Evolutionary conservation across 176 grass and related monocot genomes (phyloP), one percentile per base, ranked within the genome.

Genomic region (Tillandsia fasciculata): DNA sequence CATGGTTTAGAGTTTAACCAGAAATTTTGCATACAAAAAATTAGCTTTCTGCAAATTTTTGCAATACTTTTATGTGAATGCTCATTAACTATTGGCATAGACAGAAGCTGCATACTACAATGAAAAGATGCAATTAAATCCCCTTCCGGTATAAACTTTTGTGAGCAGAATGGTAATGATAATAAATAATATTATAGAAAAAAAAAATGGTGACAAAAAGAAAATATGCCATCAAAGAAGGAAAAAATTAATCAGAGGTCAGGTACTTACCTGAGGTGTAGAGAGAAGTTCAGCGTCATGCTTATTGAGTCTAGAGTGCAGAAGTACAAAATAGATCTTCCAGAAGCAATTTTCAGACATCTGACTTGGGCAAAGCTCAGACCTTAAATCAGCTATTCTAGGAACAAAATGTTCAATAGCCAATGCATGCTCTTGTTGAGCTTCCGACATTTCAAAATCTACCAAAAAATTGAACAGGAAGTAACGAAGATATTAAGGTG

Each of bases 271-370:
- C 76, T 85, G 82, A 80, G 79, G 85, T 0, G 85, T 88, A 63
- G 85, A 88, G 58, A 92, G 68, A 82, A 88, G 77, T 66, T 88
- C 82, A 63, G 74, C 79, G 70, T 92, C 89, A 72, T 83, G 67
- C 17, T 69, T 83, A 51, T 47, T 83, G 22, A 92, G 89, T 70
- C 84, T 88, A 23, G 85, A 92, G 66, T 88, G 82, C 74, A 92
- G 53, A 72, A 92, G 85, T 27, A 92, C 89, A 72, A 92, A 92
- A 75, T 92, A 92, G 13, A 88, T 92, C 79, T 92, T 92, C 89
- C 89, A 92, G 64, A 92, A 92, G 58, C 77, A 88, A 52, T 70
- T 77, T 78, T 92, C 89, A 73, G 73, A 85, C 89, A 92, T 92
- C 70, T 88, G 85, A 70, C 73, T 80, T 61, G 89, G 84, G 64